Conservation (phyloP, 768 basidiomycete species). For the Amanita subjunquillea region DNA sequence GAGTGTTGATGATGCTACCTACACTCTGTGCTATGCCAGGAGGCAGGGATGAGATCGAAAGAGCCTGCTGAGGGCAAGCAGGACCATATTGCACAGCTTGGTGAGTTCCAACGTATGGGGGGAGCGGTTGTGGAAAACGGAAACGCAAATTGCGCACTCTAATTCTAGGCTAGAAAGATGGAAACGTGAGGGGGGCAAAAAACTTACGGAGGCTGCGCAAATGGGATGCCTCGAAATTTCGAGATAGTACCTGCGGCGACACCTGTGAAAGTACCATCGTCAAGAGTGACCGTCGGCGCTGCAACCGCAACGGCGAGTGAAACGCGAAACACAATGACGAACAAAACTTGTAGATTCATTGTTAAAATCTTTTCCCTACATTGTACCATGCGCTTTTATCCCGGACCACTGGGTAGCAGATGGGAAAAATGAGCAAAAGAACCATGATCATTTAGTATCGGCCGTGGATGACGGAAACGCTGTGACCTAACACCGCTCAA, state of each 20-base stretch:
- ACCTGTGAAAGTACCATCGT: slow-evolving; percentile 3
- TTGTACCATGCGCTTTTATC: too few species aligned
- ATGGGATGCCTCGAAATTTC: slow-evolving; percentile 40
- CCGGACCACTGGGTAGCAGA: too few species aligned
- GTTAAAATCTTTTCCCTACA: too few species aligned
- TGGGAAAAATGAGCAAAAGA: too few species aligned
- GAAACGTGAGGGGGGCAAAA: background rate
- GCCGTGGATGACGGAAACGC: too few species aligned
- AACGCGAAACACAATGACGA: too few species aligned
- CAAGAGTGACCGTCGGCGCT: background rate
- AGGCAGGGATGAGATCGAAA: slow-evolving; percentile 16
- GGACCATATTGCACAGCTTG: slow-evolving; percentile 30
- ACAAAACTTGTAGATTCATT: too few species aligned
- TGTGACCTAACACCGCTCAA: too few species aligned
- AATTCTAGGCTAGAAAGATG: background rate
- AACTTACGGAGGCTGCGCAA: slow-evolving; percentile 37
- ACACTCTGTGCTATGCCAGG: slow-evolving; percentile 15
- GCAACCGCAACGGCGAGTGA: background rate
- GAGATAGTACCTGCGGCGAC: slow-evolving; percentile 14
- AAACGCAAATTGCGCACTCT: slow-evolving; percentile 32
- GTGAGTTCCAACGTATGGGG: slow-evolving; percentile 25
- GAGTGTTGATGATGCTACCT: slow-evolving; percentile 20
- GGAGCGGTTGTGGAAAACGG: slow-evolving; percentile 26
- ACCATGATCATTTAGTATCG: too few species aligned
- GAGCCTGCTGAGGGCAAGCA: slow-evolving; percentile 36